Conservation (phyloP, 192 early-diverging fungal species). For the Gamsiella multidivaricata region DNA sequence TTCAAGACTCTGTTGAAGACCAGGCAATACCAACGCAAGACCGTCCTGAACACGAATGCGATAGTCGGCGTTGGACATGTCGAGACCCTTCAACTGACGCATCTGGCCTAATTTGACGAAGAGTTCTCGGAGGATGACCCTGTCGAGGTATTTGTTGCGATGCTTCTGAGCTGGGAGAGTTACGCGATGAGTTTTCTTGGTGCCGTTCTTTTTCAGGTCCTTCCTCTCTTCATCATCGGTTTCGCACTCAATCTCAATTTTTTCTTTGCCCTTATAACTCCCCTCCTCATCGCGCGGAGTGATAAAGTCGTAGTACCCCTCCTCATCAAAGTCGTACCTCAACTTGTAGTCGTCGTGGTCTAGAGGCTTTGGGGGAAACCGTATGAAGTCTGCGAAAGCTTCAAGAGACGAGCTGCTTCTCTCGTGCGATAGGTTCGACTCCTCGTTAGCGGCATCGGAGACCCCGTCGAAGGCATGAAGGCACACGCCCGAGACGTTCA, state of each 20-base stretch:
- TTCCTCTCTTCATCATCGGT: not conserved
- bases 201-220: not conserved
- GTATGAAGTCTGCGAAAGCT: not conserved
- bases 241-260: not conserved
- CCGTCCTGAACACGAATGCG: conserved; percentile 21
- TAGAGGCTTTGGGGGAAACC: not conserved
- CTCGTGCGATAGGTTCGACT: too few species aligned
- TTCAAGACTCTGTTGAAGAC: not conserved
- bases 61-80: conserved; percentile 19
- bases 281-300: not conserved
- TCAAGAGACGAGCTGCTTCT: too few species aligned
- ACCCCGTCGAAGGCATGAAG: too few species aligned
- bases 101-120: conserved; percentile 15
- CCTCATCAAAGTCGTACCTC: not conserved
- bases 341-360: not conserved
- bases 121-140: conserved; percentile 4
- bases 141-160: not conserved
- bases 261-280: not conserved
- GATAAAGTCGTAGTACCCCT: conserved; percentile 6
- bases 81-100: not conserved
- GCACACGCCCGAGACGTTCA: conserved; percentile 7
- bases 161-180: not conserved
- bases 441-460: too few species aligned
- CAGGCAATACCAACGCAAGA: conserved; percentile 12
- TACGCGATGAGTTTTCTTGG: not conserved